Percentiles rank a stretch among this genome's conserved stretches.
These are phyloP conservation scores for Suillus sp. DNA, from an alignment of 768 basidiomycete genomes.

Conservation along the genomic window DNA sequence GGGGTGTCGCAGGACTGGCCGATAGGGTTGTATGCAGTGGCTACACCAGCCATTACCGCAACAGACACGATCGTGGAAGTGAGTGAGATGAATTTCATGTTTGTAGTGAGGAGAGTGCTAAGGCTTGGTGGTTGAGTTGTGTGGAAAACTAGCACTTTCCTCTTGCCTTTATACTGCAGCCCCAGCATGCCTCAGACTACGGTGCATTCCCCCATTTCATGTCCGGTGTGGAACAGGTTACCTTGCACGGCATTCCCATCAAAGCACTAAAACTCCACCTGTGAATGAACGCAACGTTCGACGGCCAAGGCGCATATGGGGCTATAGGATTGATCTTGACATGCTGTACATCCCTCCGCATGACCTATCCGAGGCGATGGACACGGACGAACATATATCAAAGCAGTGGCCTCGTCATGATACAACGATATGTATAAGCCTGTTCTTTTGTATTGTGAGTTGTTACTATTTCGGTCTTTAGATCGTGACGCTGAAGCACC, in stretches of 20 bases:
- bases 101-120: background rate
- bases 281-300: background rate
- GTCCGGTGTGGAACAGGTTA: background rate
- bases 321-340: background rate
- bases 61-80: conserved; percentile 5
- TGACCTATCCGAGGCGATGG: conserved; percentile 4
- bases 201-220: background rate
- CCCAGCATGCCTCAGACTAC: background rate
- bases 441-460: background rate
- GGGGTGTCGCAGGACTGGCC: conserved; percentile 5
- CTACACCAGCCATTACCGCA: conserved; percentile 2
- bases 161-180: background rate
- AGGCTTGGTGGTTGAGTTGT: background rate
- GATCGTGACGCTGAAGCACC: background rate
- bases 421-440: background rate
- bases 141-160: background rate
- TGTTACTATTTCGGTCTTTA: background rate
- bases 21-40: conserved; percentile 5
- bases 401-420: background rate
- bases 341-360: background rate
- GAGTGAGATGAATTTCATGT: conserved; percentile 3
- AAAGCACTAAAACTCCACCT: background rate
- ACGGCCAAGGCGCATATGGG: background rate
- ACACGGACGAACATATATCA: background rate
- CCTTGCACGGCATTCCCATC: background rate